Conservation (phyloP, 306 rosid genomes). For the Phaseolus lunatus region DNA sequence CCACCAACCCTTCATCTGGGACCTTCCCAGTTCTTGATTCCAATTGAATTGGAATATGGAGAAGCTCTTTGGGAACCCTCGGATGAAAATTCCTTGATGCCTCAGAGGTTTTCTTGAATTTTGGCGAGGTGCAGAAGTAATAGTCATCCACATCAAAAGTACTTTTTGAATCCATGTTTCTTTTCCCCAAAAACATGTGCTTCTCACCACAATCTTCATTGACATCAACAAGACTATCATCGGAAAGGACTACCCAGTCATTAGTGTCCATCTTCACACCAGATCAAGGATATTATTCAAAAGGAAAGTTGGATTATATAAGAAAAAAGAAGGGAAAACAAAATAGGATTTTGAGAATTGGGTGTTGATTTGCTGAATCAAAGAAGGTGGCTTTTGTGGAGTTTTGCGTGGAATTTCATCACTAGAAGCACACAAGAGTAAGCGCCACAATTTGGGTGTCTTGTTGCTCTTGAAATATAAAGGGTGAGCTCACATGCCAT, state of each 20-base stretch:
- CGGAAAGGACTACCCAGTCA: conserved; percentile 81
- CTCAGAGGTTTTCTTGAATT: conserved; percentile 38
- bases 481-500: conserved; percentile 36
- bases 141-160: conserved; percentile 57
- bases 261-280: conserved; percentile 64
- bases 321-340: neutral
- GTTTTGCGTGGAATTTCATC: conserved; percentile 51
- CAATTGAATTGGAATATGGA: conserved; percentile 56
- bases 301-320: conserved; percentile 34
- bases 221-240: conserved; percentile 61
- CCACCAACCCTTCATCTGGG: conserved; percentile 39
- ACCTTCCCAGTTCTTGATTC: conserved; percentile 42
- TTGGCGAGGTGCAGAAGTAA: conserved; percentile 63
- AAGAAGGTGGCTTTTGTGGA: conserved; percentile 63
- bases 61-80: conserved; percentile 38
- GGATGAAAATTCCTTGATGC: conserved; percentile 40
- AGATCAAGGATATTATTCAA: conserved; percentile 8
- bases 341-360: conserved; percentile 34
- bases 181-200: conserved; percentile 42
- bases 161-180: conserved; percentile 45
- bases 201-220: conserved; percentile 56
- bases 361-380: conserved; percentile 47
- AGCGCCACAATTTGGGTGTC: conserved; percentile 43
- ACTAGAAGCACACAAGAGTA: conserved; percentile 25
- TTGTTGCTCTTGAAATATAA: conserved; percentile 46